A percentile compares a stretch with the other conserved stretches of the same genome.
These are phyloP conservation scores for Apophysomyces ossiformis DNA, from an alignment of 371 early-diverging fungal genomes.

Conservation along the genomic window DNA sequence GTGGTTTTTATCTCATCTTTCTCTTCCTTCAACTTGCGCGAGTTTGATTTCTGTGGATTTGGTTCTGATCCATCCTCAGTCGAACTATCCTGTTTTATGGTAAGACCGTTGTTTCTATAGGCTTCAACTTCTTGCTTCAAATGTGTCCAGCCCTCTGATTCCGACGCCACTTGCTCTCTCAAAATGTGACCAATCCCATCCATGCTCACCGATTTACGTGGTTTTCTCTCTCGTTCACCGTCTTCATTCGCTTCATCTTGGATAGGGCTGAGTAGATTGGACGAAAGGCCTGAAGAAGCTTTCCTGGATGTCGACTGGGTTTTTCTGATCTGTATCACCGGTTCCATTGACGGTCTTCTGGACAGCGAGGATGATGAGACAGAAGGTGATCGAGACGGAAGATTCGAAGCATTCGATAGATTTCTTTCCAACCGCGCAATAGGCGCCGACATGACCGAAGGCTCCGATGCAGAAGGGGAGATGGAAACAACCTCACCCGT, in stretches of 20 bases:
- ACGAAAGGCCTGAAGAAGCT: not conserved
- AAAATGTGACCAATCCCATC: constrained; percentile 6
- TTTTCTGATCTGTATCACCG: not conserved
- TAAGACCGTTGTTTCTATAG: constrained; percentile 1
- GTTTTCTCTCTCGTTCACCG: not conserved
- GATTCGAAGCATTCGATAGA: not conserved
- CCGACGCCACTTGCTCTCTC: not conserved
- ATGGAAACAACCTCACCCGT: not conserved
- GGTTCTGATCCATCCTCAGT: not conserved
- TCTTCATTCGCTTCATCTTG: not conserved
- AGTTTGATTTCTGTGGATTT: not conserved
- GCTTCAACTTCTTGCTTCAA: constrained; percentile 2
- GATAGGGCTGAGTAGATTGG: not conserved
- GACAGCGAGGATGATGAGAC: not conserved
- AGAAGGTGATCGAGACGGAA: not conserved
- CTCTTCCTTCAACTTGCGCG: not conserved
- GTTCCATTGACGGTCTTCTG: not conserved
- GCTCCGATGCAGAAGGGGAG: not conserved
- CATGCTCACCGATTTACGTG: constrained; percentile 9
- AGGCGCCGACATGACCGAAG: not conserved
- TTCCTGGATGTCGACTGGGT: not conserved
- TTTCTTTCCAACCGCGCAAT: not conserved
- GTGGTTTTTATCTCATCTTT: not conserved
- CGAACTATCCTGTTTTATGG: not conserved
- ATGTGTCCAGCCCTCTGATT: not conserved